phyloP scores from a whole-genome alignment of 495 filamentous ascomycete genomes.

The Podospora didyma region DNA sequence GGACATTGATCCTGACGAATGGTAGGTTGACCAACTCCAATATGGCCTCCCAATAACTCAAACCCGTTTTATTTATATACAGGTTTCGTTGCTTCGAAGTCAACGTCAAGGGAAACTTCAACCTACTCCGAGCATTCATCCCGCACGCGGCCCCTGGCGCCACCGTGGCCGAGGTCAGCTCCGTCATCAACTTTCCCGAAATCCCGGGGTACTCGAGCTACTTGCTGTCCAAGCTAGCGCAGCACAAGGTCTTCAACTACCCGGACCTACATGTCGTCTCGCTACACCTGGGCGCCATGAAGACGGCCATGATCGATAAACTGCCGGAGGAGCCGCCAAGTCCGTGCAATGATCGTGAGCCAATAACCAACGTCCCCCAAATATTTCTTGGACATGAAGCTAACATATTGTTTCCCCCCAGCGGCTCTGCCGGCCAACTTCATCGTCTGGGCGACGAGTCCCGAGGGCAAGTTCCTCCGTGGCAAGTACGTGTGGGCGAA shows the following conservation, averaged over 20 bases:
- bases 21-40: constrained; percentile 4
- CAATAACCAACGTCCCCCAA: neutral
- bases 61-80: neutral
- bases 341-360: constrained; percentile 30
- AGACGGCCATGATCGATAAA: neutral
- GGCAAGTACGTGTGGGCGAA: constrained; percentile 44
- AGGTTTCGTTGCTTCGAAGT: constrained; percentile 23
- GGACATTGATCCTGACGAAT: constrained; percentile 21
- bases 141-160: neutral
- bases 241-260: neutral
- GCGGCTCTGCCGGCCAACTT: constrained; percentile 40
- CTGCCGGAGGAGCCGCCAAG: neutral
- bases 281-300: neutral
- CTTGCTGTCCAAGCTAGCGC: neutral
- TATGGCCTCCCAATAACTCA: neutral
- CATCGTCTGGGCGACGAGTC: constrained; percentile 42
- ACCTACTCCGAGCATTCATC: constrained; percentile 28
- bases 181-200: neutral
- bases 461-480: constrained; percentile 45
- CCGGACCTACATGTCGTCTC: neutral
- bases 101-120: constrained; percentile 34
- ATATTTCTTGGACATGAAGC: neutral
- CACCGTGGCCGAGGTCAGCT: neutral
- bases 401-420: constrained; percentile 4
- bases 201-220: neutral